Base-by-base conservation (phyloP, 257 asterid species). In the Marsdenia floribunda region DNA sequence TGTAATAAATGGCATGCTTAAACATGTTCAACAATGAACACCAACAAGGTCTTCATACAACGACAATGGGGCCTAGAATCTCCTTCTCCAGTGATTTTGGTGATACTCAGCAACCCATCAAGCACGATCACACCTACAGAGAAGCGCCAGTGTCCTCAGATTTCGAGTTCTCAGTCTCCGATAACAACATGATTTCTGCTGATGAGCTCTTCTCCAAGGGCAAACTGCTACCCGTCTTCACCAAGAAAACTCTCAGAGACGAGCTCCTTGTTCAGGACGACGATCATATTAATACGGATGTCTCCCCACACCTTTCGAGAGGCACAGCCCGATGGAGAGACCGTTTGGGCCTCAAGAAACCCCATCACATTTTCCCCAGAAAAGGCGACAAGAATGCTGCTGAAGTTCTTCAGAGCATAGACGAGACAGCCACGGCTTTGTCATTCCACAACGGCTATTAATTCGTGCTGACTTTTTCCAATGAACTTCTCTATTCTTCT, bases 61-160 rank as follows among this genome's bases (percentile, higher is more conserved):
- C 87, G 21, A 84, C 87, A 29, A 84, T 83, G 82, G 78, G 87
- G 64, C 96, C 98, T 82, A 87, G 97, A 87, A 91, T 93, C 80
- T 93, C 98, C 52, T 93, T 93, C 88, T 93, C 98, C 5, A 91
- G 83, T 72, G 97, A 93, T 44, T 91, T 93, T 73, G 87, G 80
- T n/a, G 96, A 91, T 71, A 44, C 86, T 33, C 83, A 85, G 60
- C 91, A 78, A 74, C 79, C 81, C 29, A 73, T 72, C 40, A 92
- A 85, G 82, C 89, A 81, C 11, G 93, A 87, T 19, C 83, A 78
- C 82, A 86, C 82, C 87, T 90, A 91, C 33, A 82, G 88, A 65
- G 97, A 93, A 58, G 96, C 96, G 11, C 97, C 98, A 0, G 93
- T 93, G 0, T 91, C 97, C 14, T 87, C 96, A 0, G 96, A 91